These are phyloP conservation scores for Cyclotella kingstonii DNA, from an alignment of 108 stramenopile species.

Conservation along the genomic window DNA sequence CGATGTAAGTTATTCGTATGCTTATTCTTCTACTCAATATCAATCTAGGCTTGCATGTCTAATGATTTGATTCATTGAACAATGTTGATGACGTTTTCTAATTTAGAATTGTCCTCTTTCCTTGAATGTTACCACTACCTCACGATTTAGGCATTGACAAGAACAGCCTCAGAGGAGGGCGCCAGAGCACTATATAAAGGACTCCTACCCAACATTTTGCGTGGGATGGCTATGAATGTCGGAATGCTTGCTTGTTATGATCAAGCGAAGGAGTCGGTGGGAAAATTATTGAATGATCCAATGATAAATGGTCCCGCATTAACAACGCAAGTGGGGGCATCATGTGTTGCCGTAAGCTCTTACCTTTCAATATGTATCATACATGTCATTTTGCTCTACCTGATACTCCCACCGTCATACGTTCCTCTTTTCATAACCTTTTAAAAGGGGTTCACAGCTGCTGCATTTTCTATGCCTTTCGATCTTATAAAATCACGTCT, in stretches of 20 bases:
- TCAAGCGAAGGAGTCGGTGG: constrained; percentile 94
- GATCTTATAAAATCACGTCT: constrained; percentile 97
- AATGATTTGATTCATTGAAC: too few relatives aligned
- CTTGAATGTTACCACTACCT: neutral
- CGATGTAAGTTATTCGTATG: constrained; percentile 82
- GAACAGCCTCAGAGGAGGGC: constrained; percentile 92
- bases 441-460: constrained; percentile 92
- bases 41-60: too few relatives aligned
- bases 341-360: constrained; percentile 55
- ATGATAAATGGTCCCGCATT: constrained; percentile 81
- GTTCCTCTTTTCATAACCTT: too few relatives aligned
- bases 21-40: too few relatives aligned
- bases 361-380: too few relatives aligned
- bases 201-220: constrained; percentile 89
- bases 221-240: constrained; percentile 99
- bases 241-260: constrained; percentile 99
- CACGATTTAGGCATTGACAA: constrained; percentile 65
- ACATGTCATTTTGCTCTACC: too few relatives aligned
- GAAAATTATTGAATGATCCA: constrained; percentile 64
- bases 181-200: constrained; percentile 94
- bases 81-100: neutral
- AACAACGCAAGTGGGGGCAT: constrained; percentile 82
- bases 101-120: neutral
- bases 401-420: too few relatives aligned
- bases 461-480: constrained; percentile 94